Evolutionary conservation across 768 basidiomycete genomes (phyloP).

Genomic region (Candolleomyces aberdarensis): DNA sequence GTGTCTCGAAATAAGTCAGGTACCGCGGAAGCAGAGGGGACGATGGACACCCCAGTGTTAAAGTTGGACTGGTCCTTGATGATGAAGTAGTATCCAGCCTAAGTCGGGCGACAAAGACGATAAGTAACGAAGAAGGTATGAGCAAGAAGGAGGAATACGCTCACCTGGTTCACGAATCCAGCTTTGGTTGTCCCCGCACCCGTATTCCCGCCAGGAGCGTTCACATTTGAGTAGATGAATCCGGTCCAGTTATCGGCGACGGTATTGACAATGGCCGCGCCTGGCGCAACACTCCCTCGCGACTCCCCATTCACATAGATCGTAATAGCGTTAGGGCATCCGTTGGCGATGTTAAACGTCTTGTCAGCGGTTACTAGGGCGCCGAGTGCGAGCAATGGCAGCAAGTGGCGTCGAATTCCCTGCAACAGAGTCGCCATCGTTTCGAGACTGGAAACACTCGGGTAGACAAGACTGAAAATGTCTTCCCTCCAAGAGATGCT

Average conservation of each 20-base stretch:
- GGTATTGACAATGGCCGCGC: constrained; percentile 10
- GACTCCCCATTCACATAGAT: constrained; percentile 20
- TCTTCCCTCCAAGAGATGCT: too few relatives aligned
- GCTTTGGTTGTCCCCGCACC: constrained; percentile 20
- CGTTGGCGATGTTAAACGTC: constrained; percentile 17
- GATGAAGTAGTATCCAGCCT: background rate
- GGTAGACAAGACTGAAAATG: too few relatives aligned
- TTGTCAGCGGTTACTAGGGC: constrained; percentile 8
- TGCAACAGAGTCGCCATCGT: too few relatives aligned
- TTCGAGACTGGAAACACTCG: too few relatives aligned
- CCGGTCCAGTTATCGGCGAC: constrained; percentile 19
- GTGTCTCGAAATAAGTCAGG: background rate
- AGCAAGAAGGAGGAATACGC: background rate
- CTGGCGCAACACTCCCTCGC: constrained; percentile 13
- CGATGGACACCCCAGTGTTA: background rate
- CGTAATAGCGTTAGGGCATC: constrained; percentile 18
- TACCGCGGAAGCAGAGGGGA: background rate
- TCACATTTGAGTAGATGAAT: constrained; percentile 21
- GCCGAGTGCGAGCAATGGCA: too few relatives aligned
- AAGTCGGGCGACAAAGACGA: background rate
- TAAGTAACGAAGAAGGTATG: too few relatives aligned
- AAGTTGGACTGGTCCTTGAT: background rate
- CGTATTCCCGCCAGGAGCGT: constrained; percentile 18
- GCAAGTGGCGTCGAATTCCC: too few relatives aligned
- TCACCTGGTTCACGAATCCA: constrained; percentile 22